Conservation (phyloP, 2,329 filamentous ascomycete species). For the Tolypocladium guangdongense region DNA sequence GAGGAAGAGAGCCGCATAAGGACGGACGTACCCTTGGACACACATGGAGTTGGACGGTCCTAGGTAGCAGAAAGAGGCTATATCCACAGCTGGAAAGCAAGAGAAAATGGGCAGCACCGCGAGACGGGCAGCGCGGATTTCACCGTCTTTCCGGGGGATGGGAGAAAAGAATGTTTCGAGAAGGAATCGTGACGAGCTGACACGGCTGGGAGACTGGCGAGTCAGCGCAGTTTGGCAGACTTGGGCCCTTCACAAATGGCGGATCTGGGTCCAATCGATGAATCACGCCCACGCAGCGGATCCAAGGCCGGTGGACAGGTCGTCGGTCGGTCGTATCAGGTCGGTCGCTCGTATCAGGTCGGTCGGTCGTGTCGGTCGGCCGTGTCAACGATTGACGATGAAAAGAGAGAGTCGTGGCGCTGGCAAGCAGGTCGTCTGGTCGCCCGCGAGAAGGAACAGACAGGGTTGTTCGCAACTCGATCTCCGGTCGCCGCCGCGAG, state of each 20-base stretch:
- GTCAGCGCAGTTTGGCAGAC: not conserved
- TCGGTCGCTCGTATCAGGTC: not conserved
- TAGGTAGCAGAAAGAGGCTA: not conserved
- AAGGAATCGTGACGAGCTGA: not conserved
- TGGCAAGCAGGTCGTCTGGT: not conserved
- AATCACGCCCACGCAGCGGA: not conserved
- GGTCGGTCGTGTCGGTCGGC: not conserved
- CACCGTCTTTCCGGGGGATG: not conserved
- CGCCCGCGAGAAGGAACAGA: not conserved
- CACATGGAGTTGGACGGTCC: constrained; percentile 1
- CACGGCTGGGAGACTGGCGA: not conserved
- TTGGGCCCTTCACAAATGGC: not conserved
- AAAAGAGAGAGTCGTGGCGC: not conserved
- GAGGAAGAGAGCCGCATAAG: not conserved
- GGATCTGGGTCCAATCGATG: not conserved
- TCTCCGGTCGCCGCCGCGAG: not conserved
- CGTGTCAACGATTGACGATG: not conserved
- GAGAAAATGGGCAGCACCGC: not conserved
- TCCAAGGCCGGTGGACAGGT: not conserved
- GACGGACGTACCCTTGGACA: not conserved
- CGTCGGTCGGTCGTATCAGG: not conserved
- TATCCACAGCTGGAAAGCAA: not conserved
- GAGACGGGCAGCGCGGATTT: not conserved
- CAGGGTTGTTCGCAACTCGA: not conserved
- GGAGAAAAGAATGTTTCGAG: not conserved